These are phyloP conservation scores for Aspergillus sp. DNA, from an alignment of 2,329 filamentous ascomycete species.

Conservation along the genomic window DNA sequence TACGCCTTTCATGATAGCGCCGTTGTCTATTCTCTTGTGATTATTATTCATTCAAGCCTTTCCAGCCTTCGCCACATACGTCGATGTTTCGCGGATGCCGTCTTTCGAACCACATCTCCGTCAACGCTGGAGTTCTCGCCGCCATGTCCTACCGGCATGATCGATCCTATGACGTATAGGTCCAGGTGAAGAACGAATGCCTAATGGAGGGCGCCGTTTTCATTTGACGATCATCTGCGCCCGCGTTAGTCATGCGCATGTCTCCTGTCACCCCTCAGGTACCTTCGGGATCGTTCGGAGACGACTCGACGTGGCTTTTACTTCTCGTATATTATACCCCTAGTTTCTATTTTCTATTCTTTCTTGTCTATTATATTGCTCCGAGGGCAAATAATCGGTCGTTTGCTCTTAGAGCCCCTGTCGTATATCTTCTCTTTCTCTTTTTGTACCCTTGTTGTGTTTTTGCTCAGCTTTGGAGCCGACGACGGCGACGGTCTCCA, in stretches of 20 bases:
- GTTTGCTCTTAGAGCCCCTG: background rate
- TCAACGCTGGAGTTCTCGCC: background rate
- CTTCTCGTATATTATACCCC: constrained; percentile 32
- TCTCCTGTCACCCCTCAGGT: background rate
- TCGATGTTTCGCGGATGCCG: background rate
- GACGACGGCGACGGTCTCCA: background rate
- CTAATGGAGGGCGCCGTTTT: background rate
- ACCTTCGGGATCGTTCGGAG: constrained; percentile 17
- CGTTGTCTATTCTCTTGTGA: constrained; percentile 21
- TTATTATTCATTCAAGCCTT: background rate
- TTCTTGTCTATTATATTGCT: constrained; percentile 12
- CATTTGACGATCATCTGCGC: constrained; percentile 5
- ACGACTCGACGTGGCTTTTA: constrained; percentile 19
- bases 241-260: background rate
- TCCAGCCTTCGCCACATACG: constrained; percentile 8
- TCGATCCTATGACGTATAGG: background rate
- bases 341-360: constrained; percentile 21
- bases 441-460: background rate
- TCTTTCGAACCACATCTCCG: background rate
- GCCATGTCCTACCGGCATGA: background rate
- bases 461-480: background rate
- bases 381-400: background rate
- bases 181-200: background rate
- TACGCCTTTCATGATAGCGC: constrained; percentile 40
- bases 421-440: background rate